Percentiles rank a stretch among this genome's conserved stretches.
phyloP scores from a whole-genome alignment of 192 early-diverging fungal genomes.

The Entomortierella beljakovae region DNA sequence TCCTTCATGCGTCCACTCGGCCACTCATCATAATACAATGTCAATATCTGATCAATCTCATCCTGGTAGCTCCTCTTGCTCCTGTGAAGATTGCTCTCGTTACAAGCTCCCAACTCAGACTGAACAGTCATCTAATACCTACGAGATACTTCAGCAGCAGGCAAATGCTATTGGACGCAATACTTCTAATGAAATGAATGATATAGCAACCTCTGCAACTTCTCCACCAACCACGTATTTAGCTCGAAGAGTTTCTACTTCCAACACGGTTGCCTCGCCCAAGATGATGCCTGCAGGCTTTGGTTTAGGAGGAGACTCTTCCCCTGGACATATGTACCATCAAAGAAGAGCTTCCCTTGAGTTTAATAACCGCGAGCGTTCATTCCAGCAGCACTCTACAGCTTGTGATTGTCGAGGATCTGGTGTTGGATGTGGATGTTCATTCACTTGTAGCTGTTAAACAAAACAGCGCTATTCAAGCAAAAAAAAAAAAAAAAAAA shows the following conservation, averaged over 20 bases:
- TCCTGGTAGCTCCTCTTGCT: slow-evolving; percentile 3
- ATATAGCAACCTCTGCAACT: slow-evolving; percentile 12
- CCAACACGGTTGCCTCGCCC: slow-evolving; percentile 17
- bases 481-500: neutral
- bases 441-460: slow-evolving; percentile 41
- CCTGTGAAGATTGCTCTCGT: slow-evolving; percentile 48
- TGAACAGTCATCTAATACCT: slow-evolving; percentile 13
- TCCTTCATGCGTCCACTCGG: slow-evolving; percentile 46
- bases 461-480: neutral
- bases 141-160: slow-evolving; percentile 6
- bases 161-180: neutral
- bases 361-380: slow-evolving; percentile 44
- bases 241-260: slow-evolving; percentile 10
- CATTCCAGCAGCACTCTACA: slow-evolving; percentile 47
- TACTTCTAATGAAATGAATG: neutral
- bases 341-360: slow-evolving; percentile 42
- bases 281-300: slow-evolving; percentile 33
- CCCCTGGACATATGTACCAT: neutral
- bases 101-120: slow-evolving; percentile 18
- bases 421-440: slow-evolving; percentile 45
- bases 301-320: neutral
- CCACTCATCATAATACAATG: slow-evolving; percentile 26
- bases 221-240: slow-evolving; percentile 24
- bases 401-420: slow-evolving; percentile 48
- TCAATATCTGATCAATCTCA: slow-evolving; percentile 6